Base-by-base conservation (phyloP, 148 eudicot genomes). In the Vaccinium corymbosum region DNA sequence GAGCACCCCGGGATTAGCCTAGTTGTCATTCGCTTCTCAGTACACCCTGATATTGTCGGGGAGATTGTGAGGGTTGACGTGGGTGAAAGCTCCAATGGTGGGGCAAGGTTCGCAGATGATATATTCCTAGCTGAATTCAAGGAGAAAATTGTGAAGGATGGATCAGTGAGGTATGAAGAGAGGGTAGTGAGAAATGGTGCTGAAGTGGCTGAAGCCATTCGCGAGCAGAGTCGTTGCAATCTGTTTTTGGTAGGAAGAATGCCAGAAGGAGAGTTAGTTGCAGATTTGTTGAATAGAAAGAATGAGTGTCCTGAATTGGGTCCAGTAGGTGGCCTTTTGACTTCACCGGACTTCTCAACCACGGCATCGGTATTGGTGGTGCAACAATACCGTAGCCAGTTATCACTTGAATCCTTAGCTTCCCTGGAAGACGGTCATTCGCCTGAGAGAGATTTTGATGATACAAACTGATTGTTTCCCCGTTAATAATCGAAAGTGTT, bases 1-100 rank as follows among this genome's bases (percentile, higher is more conserved):
- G 94, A 95, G 86, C 98, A 94, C 83, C 97, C 98, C 0, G 98
- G 97, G 32, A 91, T 92, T 50, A 90, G 85, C 22, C 83, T 94
- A 11, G 38, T 79, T 0, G 89, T 92, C 1, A 85, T 94, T 42
- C 93, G 88, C 5, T 81, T 95, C 73, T 7, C 76, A 3, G 86
- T 89, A 0, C 92, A 86, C 62, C 86, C 86, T 0, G 76, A 62
- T 19, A 74, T 85, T 38, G 81, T 79, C 0, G 86, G 82, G 20
- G 89, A 90, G 16, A 76, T 81, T 7, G 87, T 91, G 52, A 83
- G 82, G 27, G 46, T 91, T 7, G 88, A 91, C 51, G 62, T 87
- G 29, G 83, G 83, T 14, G 81, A 22, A 16, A 76, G 46, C 14
- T 12, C n/a, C 0, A 42, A 12, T 13, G 66, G 72, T 3, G 77